A percentile compares a stretch with the other conserved stretches of the same genome.
Evolutionary conservation across 805 yeast genomes (phyloP).

Genomic region (Saturnispora bothae): DNA sequence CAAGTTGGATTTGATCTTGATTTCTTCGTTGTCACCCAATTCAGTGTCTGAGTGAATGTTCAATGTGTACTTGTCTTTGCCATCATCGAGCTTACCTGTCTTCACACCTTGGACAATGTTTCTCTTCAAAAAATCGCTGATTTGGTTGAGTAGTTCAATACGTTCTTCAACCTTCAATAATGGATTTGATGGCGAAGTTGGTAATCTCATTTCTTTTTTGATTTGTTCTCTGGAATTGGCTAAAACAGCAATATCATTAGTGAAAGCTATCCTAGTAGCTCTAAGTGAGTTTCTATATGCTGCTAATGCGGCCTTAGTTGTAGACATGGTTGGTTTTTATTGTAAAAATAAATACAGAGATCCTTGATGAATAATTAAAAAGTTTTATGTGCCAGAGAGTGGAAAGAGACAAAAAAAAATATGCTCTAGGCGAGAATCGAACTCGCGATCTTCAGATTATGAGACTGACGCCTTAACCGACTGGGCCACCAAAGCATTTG

Average conservation of each 20-base stretch:
- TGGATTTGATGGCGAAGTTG: constrained; percentile 32
- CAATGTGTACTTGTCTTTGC: constrained; percentile 39
- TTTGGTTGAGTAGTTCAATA: constrained; percentile 50
- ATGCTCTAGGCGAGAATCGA: constrained; percentile 32
- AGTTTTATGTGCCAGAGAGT: neutral
- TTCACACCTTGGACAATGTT: constrained; percentile 85
- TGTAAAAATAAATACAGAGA: neutral
- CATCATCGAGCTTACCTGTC: constrained; percentile 26
- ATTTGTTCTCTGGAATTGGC: constrained; percentile 52
- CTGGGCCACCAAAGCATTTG: constrained; percentile 27
- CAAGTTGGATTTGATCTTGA: constrained; percentile 38
- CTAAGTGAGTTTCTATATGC: constrained; percentile 62
- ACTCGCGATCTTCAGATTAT: constrained; percentile 30
- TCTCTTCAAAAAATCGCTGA: constrained; percentile 54
- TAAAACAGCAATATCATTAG: constrained; percentile 38
- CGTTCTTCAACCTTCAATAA: constrained; percentile 38
- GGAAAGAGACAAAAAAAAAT: neutral
- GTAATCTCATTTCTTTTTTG: constrained; percentile 38
- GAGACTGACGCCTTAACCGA: constrained; percentile 23
- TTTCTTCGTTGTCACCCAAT: constrained; percentile 79
- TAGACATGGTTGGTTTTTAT: constrained; percentile 8
- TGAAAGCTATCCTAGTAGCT: constrained; percentile 55
- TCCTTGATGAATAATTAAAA: neutral
- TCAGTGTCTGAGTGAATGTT: constrained; percentile 77
- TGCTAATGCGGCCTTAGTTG: constrained; percentile 16